phyloP scores from a whole-genome alignment of 257 asterid genomes.

The Lavandula angustifolia region DNA sequence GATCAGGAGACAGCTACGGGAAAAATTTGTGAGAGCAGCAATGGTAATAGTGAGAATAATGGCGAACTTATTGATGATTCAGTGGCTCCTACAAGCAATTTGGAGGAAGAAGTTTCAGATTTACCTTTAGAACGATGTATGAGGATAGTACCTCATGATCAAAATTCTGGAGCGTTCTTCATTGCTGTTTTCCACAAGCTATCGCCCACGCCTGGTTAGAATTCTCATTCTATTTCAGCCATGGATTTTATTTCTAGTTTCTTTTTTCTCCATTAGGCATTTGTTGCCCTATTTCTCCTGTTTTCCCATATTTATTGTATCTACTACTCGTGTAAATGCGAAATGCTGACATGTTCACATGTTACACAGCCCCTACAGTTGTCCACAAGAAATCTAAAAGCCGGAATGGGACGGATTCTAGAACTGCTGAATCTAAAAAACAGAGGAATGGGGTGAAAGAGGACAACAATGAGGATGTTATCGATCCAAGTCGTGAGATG shows the following conservation, averaged over 20 bases:
- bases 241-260: no score
- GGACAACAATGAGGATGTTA: constrained; percentile 38
- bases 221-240: constrained; percentile 3
- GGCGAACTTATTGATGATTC: constrained; percentile 36
- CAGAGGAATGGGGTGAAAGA: constrained; percentile 44
- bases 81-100: constrained; percentile 34
- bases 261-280: constrained; percentile 1
- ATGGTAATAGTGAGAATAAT: constrained; percentile 39
- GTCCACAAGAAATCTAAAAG: constrained; percentile 48
- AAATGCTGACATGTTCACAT: constrained; percentile 13
- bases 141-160: constrained; percentile 98
- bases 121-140: constrained; percentile 90
- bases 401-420: constrained; percentile 39
- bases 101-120: constrained; percentile 71
- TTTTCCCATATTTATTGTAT: constrained; percentile 4
- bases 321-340: constrained; percentile 25
- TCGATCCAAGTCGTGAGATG: constrained; percentile 30
- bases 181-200: constrained; percentile 85
- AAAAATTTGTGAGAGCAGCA: constrained; percentile 33
- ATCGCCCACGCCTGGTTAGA: constrained; percentile 64
- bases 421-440: constrained; percentile 38
- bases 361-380: constrained; percentile 40
- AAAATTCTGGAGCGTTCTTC: constrained; percentile 97
- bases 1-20: constrained; percentile 37
- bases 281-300: background rate